These are phyloP conservation scores for Vigna mungo DNA, from an alignment of 306 rosid genomes.

Conservation along the genomic window DNA sequence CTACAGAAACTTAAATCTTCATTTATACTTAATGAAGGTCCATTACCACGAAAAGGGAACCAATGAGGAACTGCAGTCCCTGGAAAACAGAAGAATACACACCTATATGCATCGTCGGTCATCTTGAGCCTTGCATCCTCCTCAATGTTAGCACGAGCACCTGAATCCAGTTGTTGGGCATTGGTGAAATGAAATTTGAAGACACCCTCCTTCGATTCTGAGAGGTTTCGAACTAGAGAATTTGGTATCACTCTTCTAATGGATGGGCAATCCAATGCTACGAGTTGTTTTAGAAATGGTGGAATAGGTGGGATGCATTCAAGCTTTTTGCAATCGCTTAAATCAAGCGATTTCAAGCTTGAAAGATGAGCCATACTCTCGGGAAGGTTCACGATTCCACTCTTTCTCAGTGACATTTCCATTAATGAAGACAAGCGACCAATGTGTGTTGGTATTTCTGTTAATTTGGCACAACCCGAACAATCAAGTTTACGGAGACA, in stretches of 20 bases:
- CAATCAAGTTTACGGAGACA: conserved; percentile 16
- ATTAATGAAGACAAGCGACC: conserved; percentile 24
- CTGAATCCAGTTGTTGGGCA: conserved; percentile 32
- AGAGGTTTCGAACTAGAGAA: conserved; percentile 5
- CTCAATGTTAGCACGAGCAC: conserved; percentile 10
- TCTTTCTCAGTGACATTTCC: conserved; percentile 22
- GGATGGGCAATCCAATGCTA: conserved; percentile 42
- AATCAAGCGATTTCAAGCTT: conserved; percentile 43
- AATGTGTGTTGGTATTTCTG: conserved; percentile 35
- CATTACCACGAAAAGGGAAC: conserved; percentile 28
- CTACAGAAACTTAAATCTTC: too few species aligned
- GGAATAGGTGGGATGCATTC: conserved; percentile 42
- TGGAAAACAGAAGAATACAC: conserved; percentile 42
- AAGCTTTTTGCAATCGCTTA: conserved; percentile 43
- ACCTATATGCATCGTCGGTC: conserved; percentile 2
- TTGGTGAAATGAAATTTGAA: conserved; percentile 44
- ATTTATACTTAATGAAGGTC: neutral
- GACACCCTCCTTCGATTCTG: neutral
- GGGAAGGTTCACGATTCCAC: conserved; percentile 34
- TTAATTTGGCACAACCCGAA: neutral
- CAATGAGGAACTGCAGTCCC: conserved; percentile 43
- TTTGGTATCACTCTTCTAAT: conserved; percentile 30
- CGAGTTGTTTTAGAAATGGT: conserved; percentile 22
- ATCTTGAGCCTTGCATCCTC: conserved; percentile 32
- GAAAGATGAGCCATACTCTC: conserved; percentile 38